Conservation (phyloP, 2,329 filamentous ascomycete species). For the Colletotrichum sp. region DNA sequence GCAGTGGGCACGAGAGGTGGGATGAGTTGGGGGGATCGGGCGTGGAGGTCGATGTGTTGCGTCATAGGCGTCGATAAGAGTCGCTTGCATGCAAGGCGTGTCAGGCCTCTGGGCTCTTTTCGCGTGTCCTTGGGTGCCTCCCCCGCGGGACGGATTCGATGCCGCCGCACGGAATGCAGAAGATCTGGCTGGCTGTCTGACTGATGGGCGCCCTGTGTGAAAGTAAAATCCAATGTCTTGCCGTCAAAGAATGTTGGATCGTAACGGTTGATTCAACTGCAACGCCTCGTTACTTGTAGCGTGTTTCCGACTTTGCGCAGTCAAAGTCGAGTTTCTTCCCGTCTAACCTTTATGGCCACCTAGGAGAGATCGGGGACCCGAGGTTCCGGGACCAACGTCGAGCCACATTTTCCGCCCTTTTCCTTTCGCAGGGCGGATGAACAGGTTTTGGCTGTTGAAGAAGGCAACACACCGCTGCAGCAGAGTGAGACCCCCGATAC, state of each 20-base stretch:
- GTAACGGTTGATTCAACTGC: slow-evolving; percentile 4
- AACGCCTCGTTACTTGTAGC: neutral
- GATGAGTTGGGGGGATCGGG: slow-evolving; percentile 5
- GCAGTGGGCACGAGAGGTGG: neutral
- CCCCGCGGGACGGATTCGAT: slow-evolving; percentile 2
- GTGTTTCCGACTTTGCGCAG: neutral
- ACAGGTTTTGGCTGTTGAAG: neutral
- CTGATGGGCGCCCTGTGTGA: neutral
- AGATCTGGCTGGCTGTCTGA: neutral
- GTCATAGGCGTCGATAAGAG: slow-evolving; percentile 21
- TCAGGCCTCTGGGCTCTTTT: neutral
- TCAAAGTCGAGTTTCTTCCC: neutral
- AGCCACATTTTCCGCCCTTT: neutral
- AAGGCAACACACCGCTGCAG: neutral
- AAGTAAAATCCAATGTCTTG: neutral
- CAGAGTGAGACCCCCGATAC: neutral
- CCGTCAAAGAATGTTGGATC: neutral
- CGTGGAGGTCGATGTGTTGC: neutral
- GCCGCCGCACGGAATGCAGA: neutral
- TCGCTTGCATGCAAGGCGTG: slow-evolving; percentile 15
- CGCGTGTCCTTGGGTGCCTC: neutral
- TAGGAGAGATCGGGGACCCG: neutral
- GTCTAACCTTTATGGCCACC: neutral
- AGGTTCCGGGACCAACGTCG: neutral
- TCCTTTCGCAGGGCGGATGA: neutral